These are phyloP conservation scores for Pichia sp. DNA, from an alignment of 1,139 yeast genomes.

Conservation along the genomic window DNA sequence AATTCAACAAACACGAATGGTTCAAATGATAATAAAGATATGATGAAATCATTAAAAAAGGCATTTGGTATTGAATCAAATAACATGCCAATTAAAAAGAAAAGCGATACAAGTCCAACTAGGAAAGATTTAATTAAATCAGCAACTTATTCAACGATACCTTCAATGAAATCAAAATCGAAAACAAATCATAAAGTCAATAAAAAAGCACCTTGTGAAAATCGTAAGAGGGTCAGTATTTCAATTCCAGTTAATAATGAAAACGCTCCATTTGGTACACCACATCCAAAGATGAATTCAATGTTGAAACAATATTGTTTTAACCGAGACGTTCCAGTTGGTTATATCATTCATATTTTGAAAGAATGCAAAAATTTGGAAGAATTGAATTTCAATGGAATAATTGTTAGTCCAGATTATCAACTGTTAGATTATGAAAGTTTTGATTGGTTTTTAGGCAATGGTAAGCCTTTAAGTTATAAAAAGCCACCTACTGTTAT, in stretches of 20 bases:
- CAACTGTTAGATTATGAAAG: slow-evolving; percentile 34
- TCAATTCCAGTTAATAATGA: too few species aligned
- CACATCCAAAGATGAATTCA: slow-evolving; percentile 57
- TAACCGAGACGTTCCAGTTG: slow-evolving; percentile 63
- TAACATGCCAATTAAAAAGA: background rate
- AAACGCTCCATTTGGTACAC: slow-evolving; percentile 27
- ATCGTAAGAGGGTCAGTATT: too few species aligned
- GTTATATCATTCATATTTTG: slow-evolving; percentile 55
- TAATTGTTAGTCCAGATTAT: slow-evolving; percentile 56
- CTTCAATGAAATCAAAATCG: background rate
- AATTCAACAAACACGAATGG: slow-evolving; percentile 4
- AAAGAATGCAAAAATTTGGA: slow-evolving; percentile 52
- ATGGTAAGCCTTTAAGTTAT: slow-evolving; percentile 16
- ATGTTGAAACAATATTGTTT: slow-evolving; percentile 51
- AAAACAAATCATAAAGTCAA: too few species aligned
- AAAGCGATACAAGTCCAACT: background rate
- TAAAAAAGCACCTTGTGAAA: too few species aligned
- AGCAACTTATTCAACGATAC: background rate
- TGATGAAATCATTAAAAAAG: slow-evolving; percentile 7
- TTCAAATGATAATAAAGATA: background rate
- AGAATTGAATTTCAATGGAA: slow-evolving; percentile 44
- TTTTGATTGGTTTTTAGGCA: slow-evolving; percentile 24
- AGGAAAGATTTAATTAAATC: background rate
- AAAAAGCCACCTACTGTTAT: slow-evolving; percentile 8
- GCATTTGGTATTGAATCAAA: slow-evolving; percentile 6